A percentile compares a stretch with the other conserved stretches of the same genome.
Evolutionary conservation across 306 rosid species (phyloP).

Genomic region (Acacia confusa): DNA sequence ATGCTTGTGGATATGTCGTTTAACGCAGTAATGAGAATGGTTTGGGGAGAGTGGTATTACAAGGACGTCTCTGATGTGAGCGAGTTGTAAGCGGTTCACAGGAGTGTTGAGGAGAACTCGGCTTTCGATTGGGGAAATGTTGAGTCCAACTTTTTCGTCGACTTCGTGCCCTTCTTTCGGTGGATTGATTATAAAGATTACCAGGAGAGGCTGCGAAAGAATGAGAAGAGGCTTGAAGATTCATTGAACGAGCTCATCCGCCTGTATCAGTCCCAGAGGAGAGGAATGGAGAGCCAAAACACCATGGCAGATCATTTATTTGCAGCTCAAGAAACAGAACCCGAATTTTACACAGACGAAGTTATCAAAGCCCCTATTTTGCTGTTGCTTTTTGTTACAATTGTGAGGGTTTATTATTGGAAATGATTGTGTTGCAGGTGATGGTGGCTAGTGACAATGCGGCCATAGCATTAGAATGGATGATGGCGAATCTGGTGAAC

Average conservation of each 20-base stretch:
- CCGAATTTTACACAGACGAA: background rate
- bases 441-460: background rate
- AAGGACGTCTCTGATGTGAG: background rate
- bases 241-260: background rate
- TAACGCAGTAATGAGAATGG: background rate
- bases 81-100: background rate
- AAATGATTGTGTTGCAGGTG: background rate
- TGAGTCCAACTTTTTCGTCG: background rate
- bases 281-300: background rate
- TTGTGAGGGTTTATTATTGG: too few species aligned
- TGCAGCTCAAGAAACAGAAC: background rate
- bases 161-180: background rate
- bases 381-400: background rate
- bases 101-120: background rate
- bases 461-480: background rate
- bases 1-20: background rate
- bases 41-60: background rate
- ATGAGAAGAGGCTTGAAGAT: background rate
- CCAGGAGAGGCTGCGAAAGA: background rate
- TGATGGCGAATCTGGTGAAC: background rate
- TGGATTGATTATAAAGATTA: background rate
- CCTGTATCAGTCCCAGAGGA: background rate
- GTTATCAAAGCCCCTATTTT: background rate
- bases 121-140: background rate
- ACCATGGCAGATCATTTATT: background rate